phyloP scores from a whole-genome alignment of 768 basidiomycete species.

The Clitopilus hobsonii region DNA sequence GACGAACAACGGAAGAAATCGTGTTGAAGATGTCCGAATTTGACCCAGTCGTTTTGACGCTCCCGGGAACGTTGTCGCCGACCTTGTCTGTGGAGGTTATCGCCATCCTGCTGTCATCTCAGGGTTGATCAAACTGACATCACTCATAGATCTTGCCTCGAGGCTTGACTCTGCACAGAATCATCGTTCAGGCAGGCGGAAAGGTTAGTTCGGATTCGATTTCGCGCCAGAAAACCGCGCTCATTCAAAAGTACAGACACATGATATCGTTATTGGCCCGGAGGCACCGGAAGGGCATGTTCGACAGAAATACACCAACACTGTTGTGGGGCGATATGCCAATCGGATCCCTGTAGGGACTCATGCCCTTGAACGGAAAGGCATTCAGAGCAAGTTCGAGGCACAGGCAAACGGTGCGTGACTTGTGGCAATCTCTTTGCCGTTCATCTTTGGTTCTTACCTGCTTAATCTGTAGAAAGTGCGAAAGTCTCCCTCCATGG shows the following conservation, averaged over 20 bases:
- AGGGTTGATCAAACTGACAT: slow-evolving; percentile 1
- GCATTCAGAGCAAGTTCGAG: slow-evolving; percentile 41
- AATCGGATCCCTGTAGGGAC: slow-evolving; percentile 67
- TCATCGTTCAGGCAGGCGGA: slow-evolving; percentile 63
- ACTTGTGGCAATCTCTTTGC: neutral
- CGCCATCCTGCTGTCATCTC: neutral
- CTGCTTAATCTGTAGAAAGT: slow-evolving; percentile 29
- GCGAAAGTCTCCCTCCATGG: slow-evolving; percentile 66
- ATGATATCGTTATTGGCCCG: slow-evolving; percentile 75
- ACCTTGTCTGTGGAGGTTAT: slow-evolving; percentile 59
- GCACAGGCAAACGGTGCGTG: slow-evolving; percentile 39
- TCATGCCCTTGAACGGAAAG: slow-evolving; percentile 49
- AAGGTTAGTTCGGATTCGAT: slow-evolving; percentile 33
- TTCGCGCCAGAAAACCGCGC: neutral
- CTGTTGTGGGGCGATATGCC: slow-evolving; percentile 67
- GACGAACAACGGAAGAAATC: neutral
- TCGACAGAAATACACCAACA: slow-evolving; percentile 65
- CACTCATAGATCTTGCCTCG: slow-evolving; percentile 51
- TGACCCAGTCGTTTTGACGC: slow-evolving; percentile 46
- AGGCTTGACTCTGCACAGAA: slow-evolving; percentile 64
- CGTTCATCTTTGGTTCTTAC: neutral
- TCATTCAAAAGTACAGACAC: slow-evolving; percentile 38
- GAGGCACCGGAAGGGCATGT: slow-evolving; percentile 56
- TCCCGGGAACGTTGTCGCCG: slow-evolving; percentile 49
- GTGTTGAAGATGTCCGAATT: slow-evolving; percentile 40